Percentiles rank a stretch among this genome's conserved stretches.
These are phyloP conservation scores for Penicillium fuscoglaucum DNA, from an alignment of 2,329 filamentous ascomycete species.

Conservation along the genomic window DNA sequence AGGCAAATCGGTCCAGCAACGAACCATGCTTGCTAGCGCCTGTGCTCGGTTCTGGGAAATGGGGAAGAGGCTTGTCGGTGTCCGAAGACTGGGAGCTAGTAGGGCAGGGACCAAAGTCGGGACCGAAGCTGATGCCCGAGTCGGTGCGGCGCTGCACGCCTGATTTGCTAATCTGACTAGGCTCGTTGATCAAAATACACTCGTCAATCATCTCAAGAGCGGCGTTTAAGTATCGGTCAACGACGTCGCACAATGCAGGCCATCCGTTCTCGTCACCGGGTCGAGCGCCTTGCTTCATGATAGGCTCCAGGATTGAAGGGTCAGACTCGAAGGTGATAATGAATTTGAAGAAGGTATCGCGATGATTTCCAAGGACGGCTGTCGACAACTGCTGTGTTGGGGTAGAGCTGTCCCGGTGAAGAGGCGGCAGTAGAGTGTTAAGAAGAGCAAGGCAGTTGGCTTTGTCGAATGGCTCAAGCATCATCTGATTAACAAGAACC, in stretches of 20 bases:
- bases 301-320: constrained; percentile 51
- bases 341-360: constrained; percentile 63
- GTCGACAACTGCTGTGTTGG: constrained; percentile 56
- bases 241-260: constrained; percentile 48
- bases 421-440: constrained; percentile 65
- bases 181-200: constrained; percentile 53
- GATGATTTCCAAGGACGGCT: constrained; percentile 56
- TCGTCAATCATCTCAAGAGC: constrained; percentile 64
- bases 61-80: constrained; percentile 45
- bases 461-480: constrained; percentile 62
- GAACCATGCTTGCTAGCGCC: constrained; percentile 43
- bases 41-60: constrained; percentile 31
- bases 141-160: constrained; percentile 46
- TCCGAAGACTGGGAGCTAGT: constrained; percentile 24
- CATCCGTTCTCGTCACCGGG: constrained; percentile 58
- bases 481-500: constrained; percentile 66
- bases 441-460: constrained; percentile 67
- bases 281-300: constrained; percentile 56
- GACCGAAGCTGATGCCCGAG: constrained; percentile 62
- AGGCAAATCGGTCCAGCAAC: constrained; percentile 59
- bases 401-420: constrained; percentile 43
- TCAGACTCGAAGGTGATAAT: constrained; percentile 59
- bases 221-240: constrained; percentile 60
- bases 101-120: constrained; percentile 48
- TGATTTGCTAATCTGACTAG: constrained; percentile 35